phyloP scores from a whole-genome alignment of 805 yeast genomes.

The Tetrapisispora iriomotensis region DNA sequence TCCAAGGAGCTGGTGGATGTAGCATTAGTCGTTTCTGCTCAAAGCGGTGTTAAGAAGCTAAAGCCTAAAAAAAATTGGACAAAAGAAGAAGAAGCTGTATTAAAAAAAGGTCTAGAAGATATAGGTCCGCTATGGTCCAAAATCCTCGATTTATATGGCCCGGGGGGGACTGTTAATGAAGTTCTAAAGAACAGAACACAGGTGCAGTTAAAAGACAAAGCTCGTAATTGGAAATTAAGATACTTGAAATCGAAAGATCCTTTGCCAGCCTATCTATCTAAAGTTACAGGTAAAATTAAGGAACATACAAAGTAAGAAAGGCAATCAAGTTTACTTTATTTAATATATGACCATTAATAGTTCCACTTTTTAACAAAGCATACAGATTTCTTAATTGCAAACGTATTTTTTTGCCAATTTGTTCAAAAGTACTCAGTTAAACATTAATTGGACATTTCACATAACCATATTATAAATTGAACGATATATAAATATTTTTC shows the following conservation, averaged over 20 bases:
- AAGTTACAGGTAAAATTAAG: conserved; percentile 78
- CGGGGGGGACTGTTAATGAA: conserved; percentile 83
- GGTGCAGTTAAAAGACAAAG: conserved; percentile 91
- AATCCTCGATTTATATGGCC: conserved; percentile 82
- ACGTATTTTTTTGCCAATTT: too few species aligned
- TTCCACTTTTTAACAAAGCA: too few species aligned
- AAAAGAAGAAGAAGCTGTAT: conserved; percentile 75
- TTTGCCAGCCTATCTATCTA: conserved; percentile 67
- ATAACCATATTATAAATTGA: too few species aligned
- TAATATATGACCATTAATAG: too few species aligned
- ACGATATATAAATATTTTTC: too few species aligned
- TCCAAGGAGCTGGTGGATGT: conserved; percentile 14
- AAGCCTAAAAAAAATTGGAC: conserved; percentile 51
- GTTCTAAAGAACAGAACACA: conserved; percentile 78
- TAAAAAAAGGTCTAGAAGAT: conserved; percentile 63
- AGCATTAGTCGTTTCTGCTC: conserved; percentile 17
- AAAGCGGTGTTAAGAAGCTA: conserved; percentile 17
- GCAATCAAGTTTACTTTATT: background rate
- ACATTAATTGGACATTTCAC: too few species aligned
- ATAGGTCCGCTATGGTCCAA: conserved; percentile 94
- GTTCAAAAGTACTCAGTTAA: too few species aligned
- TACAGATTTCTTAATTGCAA: background rate
- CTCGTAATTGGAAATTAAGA: conserved; percentile 88
- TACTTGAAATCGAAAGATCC: conserved; percentile 66
- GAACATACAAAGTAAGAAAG: conserved; percentile 10